These are phyloP conservation scores for Linnemannia exigua DNA, from an alignment of 192 early-diverging fungal genomes.

Conservation along the genomic window DNA sequence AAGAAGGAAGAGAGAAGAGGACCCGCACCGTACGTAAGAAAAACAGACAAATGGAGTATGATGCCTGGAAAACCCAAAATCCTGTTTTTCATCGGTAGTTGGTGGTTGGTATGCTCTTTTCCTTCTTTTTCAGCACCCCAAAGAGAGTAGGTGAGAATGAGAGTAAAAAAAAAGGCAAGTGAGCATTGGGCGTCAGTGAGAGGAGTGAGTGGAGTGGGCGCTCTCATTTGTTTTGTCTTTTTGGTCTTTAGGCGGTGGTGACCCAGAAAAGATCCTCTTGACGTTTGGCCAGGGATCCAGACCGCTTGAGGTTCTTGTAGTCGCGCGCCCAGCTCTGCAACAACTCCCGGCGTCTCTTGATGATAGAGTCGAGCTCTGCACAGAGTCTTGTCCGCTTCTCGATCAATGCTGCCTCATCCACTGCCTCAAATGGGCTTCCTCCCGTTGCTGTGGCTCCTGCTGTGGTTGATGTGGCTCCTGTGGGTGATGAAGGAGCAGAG, in stretches of 20 bases:
- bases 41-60: background rate
- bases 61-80: background rate
- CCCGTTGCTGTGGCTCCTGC: background rate
- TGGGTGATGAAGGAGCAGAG: slow-evolving; percentile 11
- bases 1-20: background rate
- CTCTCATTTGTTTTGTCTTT: background rate
- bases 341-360: slow-evolving; percentile 45
- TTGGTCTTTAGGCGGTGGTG: slow-evolving; percentile 44
- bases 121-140: slow-evolving; percentile 2
- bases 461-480: background rate
- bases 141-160: no score
- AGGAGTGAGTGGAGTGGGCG: background rate
- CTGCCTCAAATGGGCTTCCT: background rate
- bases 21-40: background rate
- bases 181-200: slow-evolving; percentile 4
- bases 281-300: slow-evolving; percentile 44
- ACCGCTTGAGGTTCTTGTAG: slow-evolving; percentile 52
- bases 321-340: slow-evolving; percentile 54
- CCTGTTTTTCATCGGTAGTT: background rate
- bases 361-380: slow-evolving; percentile 23
- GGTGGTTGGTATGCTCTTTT: background rate
- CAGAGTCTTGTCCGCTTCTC: slow-evolving; percentile 33
- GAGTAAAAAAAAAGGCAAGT: background rate
- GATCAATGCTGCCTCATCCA: slow-evolving; percentile 24
- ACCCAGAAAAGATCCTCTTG: slow-evolving; percentile 51